These are phyloP conservation scores for Grigorovia humatica DNA, from an alignment of 805 yeast genomes.

Conservation along the genomic window DNA sequence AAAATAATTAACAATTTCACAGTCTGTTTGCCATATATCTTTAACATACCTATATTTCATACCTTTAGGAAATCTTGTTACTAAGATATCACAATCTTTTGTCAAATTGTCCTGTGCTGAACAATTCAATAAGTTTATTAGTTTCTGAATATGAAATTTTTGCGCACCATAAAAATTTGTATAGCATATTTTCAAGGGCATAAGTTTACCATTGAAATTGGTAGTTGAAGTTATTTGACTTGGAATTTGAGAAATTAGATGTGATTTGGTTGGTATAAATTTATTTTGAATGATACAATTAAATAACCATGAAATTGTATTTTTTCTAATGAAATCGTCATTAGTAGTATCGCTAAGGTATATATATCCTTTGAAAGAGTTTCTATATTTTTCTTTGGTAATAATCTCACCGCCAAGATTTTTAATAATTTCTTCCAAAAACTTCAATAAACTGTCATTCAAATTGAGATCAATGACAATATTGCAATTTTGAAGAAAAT, in stretches of 20 bases:
- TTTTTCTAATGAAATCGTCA: constrained; percentile 31
- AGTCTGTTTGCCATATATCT: constrained; percentile 41
- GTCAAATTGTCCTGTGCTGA: constrained; percentile 54
- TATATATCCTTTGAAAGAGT: not conserved
- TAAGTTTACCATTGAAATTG: not conserved
- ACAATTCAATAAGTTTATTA: constrained; percentile 66
- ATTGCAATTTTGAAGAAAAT: not conserved
- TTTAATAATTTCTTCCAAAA: no score
- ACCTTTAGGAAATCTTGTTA: constrained; percentile 60
- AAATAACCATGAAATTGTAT: constrained; percentile 67
- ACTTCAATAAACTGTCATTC: not conserved
- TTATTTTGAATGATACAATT: constrained; percentile 44
- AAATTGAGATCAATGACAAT: not conserved
- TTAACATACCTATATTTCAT: constrained; percentile 65
- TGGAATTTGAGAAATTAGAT: constrained; percentile 38
- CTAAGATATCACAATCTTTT: constrained; percentile 54
- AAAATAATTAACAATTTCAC: constrained; percentile 55
- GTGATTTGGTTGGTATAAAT: constrained; percentile 45
- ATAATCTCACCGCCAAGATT: not conserved
- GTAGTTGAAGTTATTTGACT: not conserved
- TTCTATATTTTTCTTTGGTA: not conserved
- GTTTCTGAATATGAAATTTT: constrained; percentile 52
- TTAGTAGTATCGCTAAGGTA: not conserved
- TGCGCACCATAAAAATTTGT: constrained; percentile 84
- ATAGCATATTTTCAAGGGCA: constrained; percentile 30